Conservation (phyloP, 1,284 basidiomycete genomes). For the Trichosporon coremiiforme region DNA sequence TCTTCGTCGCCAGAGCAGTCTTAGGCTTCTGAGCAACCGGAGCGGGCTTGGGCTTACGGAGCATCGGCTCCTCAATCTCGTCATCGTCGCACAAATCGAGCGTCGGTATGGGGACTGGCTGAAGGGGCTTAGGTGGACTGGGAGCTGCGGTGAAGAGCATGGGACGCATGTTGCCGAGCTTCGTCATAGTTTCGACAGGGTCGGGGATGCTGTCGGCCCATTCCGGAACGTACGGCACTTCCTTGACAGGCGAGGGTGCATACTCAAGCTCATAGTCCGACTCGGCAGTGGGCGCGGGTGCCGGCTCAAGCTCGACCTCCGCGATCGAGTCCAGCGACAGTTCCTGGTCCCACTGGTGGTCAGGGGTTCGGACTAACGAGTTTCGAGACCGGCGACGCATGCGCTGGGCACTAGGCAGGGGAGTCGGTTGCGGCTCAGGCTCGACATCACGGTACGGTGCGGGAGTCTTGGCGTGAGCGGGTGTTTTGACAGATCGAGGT, state of each 20-base stretch:
- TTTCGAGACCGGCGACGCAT: constrained; percentile 34
- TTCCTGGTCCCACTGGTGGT: constrained; percentile 46
- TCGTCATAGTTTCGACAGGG: constrained; percentile 25
- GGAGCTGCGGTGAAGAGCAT: constrained; percentile 14
- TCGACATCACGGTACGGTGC: constrained; percentile 20
- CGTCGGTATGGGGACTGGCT: constrained; percentile 6
- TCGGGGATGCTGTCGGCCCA: constrained; percentile 29
- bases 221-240: constrained; percentile 26
- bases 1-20: background rate
- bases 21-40: background rate
- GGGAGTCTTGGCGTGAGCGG: constrained; percentile 25
- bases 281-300: background rate
- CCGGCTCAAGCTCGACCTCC: constrained; percentile 35
- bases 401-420: constrained; percentile 47
- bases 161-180: constrained; percentile 24
- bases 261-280: constrained; percentile 31
- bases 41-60: constrained; percentile 17
- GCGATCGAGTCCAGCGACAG: constrained; percentile 43
- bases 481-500: constrained; percentile 23
- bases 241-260: constrained; percentile 22
- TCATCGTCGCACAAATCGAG: constrained; percentile 23
- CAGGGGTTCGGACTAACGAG: constrained; percentile 18
- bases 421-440: constrained; percentile 37
- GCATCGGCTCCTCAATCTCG: constrained; percentile 25
- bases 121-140: constrained; percentile 3